A percentile compares a stretch with the other conserved stretches of the same genome.
phyloP scores from a whole-genome alignment of 75 land plant species.

The Ceratopteris richardii region DNA sequence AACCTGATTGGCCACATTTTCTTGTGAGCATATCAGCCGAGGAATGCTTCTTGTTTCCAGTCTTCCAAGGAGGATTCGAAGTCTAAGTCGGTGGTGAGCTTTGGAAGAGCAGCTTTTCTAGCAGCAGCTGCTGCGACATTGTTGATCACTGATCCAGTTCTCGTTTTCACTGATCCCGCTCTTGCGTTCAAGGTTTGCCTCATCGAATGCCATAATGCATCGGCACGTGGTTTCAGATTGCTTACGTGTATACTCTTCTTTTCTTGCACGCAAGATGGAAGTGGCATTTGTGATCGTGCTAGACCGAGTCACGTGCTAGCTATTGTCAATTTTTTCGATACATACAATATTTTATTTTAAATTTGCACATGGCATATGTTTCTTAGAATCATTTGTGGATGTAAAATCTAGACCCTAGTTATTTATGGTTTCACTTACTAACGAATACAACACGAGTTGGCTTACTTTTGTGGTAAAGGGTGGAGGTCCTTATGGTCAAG shows the following conservation, averaged over 20 bases:
- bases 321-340: not conserved
- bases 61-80: too few relatives aligned
- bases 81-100: too few relatives aligned
- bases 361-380: not conserved
- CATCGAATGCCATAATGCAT: too few relatives aligned
- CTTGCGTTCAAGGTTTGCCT: too few relatives aligned
- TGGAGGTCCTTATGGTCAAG: conserved; percentile 87
- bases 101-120: conserved; percentile 17
- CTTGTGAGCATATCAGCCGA: too few relatives aligned
- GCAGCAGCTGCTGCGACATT: conserved; percentile 48
- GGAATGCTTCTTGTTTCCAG: too few relatives aligned
- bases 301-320: not conserved
- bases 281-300: too few relatives aligned
- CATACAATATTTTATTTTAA: not conserved
- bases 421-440: not conserved
- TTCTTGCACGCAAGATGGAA: too few relatives aligned
- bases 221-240: conserved; percentile 30
- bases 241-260: conserved; percentile 1
- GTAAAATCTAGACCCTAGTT: too few relatives aligned
- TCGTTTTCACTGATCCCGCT: too few relatives aligned
- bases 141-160: conserved; percentile 56
- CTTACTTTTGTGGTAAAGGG: conserved; percentile 37
- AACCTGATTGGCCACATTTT: too few relatives aligned
- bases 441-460: not conserved
- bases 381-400: too few relatives aligned